Base-by-base conservation (phyloP, 2,329 filamentous ascomycete species). In the Aaosphaeria pasadenensis region DNA sequence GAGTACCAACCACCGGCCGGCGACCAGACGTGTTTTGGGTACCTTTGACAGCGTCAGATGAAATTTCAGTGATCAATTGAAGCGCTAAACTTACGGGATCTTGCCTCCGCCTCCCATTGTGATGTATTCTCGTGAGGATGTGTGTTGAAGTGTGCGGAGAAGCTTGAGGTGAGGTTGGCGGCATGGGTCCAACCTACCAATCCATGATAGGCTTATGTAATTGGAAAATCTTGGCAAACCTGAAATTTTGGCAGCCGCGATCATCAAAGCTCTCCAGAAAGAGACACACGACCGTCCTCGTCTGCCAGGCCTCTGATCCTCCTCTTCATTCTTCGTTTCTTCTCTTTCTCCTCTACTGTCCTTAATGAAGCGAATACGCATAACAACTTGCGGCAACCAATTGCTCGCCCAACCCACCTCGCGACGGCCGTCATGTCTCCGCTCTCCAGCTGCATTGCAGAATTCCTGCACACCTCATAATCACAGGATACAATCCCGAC, bases 11-110 rank as follows among this genome's bases (percentile, higher is more conserved):
- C 94, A 81, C 94, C 94, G 57, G 92, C 81, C 53, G 94, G 94
- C 67, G 94, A 97, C 94, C 94, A 99, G 81, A 99, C 90, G 81
- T 99, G 92, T 81, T 96, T 96, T 73, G 91, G 91, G 76, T 96
- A 96, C 69, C 90, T 95, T 64, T n/a, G 42, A 39, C 24, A 30
- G 35, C 24, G 58, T 64, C 47, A 64, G 55, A 43, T 28, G 39
- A 17, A 49, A 49, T 31, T 31, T 39, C 30, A 28, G 31, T 35
- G 47, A 35, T 50, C 45, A 46, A 60, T 54, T 60, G 59, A 45
- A 43, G 11, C 29, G 13, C 5, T 11, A 5, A 7, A 39, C 66
- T 49, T 80, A 88, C 82, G 83, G 81, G 60, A 88, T 81, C 75
- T 88, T 88, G 74, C 83, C 86, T 78, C 91, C 90, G 77, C 65